A percentile compares a stretch with the other conserved stretches of the same genome.
Conservation (phyloP, 2,329 filamentous ascomycete species). For the Sarocladium brachiariae region DNA sequence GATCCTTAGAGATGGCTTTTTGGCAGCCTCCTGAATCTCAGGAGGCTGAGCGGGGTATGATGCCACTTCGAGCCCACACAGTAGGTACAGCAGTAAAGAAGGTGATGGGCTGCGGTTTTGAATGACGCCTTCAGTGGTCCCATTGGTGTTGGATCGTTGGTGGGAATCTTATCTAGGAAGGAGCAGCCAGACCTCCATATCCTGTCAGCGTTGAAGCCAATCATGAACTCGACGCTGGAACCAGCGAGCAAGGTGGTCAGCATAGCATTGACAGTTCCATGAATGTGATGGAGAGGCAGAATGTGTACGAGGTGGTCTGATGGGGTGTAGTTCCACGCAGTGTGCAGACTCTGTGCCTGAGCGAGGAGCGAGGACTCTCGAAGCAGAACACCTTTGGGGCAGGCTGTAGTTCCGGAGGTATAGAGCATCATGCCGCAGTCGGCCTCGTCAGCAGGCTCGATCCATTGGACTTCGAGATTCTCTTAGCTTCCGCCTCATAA, state of each 20-base stretch:
- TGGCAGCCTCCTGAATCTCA: constrained; percentile 59
- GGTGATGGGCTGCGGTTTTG: too few species aligned
- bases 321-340: constrained; percentile 82
- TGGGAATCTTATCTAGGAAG: too few species aligned
- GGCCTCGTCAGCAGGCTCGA: constrained; percentile 45
- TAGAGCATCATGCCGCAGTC: constrained; percentile 92
- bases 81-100: constrained; percentile 97
- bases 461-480: too few species aligned
- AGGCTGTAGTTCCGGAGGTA: constrained; percentile 90
- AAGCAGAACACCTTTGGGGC: constrained; percentile 89
- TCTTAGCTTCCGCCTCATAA: too few species aligned
- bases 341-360: constrained; percentile 69
- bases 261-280: constrained; percentile 89
- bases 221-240: constrained; percentile 86
- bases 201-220: constrained; percentile 80
- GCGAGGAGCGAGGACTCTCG: constrained; percentile 75
- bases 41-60: constrained; percentile 56
- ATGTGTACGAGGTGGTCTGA: constrained; percentile 80
- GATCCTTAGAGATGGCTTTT: constrained; percentile 61
- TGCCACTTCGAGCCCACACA: constrained; percentile 81
- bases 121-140: too few species aligned
- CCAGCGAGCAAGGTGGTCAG: constrained; percentile 82
- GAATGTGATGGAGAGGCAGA: constrained; percentile 92
- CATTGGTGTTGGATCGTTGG: too few species aligned
- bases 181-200: constrained; percentile 84